These are phyloP conservation scores for Spergularia azorica DNA, from an alignment of 179 eudicot genomes.

Conservation along the genomic window DNA sequence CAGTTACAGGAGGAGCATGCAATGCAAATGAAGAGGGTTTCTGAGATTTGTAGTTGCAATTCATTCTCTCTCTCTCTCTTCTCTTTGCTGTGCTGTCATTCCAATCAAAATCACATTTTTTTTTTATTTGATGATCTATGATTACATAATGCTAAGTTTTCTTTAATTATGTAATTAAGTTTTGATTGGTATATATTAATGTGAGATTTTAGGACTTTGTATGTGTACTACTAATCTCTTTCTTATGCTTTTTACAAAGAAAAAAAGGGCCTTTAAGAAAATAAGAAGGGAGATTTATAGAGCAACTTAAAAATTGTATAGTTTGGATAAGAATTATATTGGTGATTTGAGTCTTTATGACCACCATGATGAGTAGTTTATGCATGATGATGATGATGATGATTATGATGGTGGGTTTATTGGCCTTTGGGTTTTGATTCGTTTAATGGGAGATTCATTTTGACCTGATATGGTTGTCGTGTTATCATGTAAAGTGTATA, in stretches of 20 bases:
- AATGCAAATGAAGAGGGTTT: conserved; percentile 20
- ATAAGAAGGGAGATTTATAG: conserved; percentile 6
- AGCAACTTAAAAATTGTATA: not conserved
- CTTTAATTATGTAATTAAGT: not conserved
- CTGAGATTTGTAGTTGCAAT: not conserved
- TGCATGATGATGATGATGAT: too few species aligned
- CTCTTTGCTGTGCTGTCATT: conserved; percentile 20
- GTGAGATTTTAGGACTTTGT: not conserved
- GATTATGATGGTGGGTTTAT: too few species aligned
- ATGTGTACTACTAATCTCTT: not conserved
- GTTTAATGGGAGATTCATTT: too few species aligned
- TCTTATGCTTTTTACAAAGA: not conserved
- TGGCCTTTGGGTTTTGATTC: too few species aligned
- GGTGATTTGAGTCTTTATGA: too few species aligned
- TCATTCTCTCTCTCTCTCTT: too few species aligned
- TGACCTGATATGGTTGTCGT: too few species aligned
- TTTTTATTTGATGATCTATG: conserved; percentile 16
- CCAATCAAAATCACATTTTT: conserved; percentile 1
- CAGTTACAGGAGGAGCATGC: conserved; percentile 35
- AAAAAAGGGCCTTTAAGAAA: not conserved
- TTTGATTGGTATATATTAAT: not conserved
- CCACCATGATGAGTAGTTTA: too few species aligned
- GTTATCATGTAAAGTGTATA: too few species aligned
- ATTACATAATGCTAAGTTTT: not conserved
- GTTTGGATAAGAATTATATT: not conserved